phyloP scores from a whole-genome alignment of 1,284 basidiomycete species.

The Fomitiporia mediterranea region DNA sequence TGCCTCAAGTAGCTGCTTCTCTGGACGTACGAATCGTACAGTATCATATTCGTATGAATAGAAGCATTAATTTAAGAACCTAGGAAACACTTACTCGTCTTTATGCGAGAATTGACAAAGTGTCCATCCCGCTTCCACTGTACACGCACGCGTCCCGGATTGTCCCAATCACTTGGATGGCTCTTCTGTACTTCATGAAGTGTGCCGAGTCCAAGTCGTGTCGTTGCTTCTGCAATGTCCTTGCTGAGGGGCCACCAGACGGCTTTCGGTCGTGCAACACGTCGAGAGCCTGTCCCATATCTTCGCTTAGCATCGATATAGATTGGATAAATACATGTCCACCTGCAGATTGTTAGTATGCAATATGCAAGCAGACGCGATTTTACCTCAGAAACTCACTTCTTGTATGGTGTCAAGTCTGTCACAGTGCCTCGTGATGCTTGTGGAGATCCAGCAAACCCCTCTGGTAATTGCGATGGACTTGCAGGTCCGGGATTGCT shows the following conservation, averaged over 20 bases:
- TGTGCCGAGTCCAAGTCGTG: constrained; percentile 69
- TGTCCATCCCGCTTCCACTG: constrained; percentile 82
- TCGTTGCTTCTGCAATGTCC: constrained; percentile 84
- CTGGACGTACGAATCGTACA: constrained; percentile 35
- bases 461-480: constrained; percentile 26
- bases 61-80: neutral
- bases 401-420: constrained; percentile 76
- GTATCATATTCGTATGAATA: neutral
- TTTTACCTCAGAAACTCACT: constrained; percentile 38
- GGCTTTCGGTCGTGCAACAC: constrained; percentile 74
- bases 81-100: constrained; percentile 62
- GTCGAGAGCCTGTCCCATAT: constrained; percentile 76
- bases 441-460: constrained; percentile 6
- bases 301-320: constrained; percentile 95
- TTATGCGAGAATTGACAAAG: constrained; percentile 66
- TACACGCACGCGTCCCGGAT: constrained; percentile 89
- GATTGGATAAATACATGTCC: constrained; percentile 94
- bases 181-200: constrained; percentile 86
- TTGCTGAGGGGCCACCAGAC: constrained; percentile 95
- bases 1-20: constrained; percentile 78
- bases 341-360: constrained; percentile 44
- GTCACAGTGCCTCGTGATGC: constrained; percentile 41
- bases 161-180: constrained; percentile 96
- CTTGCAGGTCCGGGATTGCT: constrained; percentile 26
- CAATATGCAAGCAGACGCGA: neutral